Conservation (phyloP, 305 asterid species). For the Rubia tinctorum region DNA sequence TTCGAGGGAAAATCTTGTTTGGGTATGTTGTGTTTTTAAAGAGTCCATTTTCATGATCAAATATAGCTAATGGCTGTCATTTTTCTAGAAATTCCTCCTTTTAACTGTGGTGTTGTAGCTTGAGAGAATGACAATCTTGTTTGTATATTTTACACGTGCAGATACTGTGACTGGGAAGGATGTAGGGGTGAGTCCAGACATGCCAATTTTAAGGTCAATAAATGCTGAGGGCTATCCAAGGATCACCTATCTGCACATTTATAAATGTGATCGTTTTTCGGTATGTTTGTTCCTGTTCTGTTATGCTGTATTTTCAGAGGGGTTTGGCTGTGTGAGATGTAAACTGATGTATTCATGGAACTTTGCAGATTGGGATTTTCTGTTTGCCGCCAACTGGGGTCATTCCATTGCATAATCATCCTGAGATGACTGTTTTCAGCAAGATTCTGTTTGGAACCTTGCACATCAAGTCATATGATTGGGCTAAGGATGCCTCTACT, state of each 20-base stretch:
- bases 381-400: slow-evolving; percentile 83
- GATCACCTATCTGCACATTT: too few species aligned
- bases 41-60: too few species aligned
- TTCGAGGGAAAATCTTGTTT: too few species aligned
- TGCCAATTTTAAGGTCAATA: slow-evolving; percentile 42
- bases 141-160: slow-evolving; percentile 25
- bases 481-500: slow-evolving; percentile 34
- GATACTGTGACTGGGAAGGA: slow-evolving; percentile 65
- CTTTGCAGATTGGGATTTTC: slow-evolving; percentile 70
- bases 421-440: slow-evolving; percentile 92
- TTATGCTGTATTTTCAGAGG: too few species aligned
- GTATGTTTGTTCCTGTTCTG: too few species aligned
- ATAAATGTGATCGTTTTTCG: too few species aligned
- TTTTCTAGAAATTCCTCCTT: too few species aligned
- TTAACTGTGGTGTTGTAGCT: background rate
- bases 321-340: too few species aligned
- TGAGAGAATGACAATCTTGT: background rate
- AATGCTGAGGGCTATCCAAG: too few species aligned
- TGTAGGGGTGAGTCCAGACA: slow-evolving; percentile 50
- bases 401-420: slow-evolving; percentile 95
- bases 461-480: slow-evolving; percentile 83
- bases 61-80: too few species aligned
- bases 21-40: too few species aligned
- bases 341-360: background rate
- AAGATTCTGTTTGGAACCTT: slow-evolving; percentile 80